Percentiles rank a stretch among this genome's conserved stretches.
Conservation (phyloP, 805 yeast genomes). For the Kuraishia cidri region DNA sequence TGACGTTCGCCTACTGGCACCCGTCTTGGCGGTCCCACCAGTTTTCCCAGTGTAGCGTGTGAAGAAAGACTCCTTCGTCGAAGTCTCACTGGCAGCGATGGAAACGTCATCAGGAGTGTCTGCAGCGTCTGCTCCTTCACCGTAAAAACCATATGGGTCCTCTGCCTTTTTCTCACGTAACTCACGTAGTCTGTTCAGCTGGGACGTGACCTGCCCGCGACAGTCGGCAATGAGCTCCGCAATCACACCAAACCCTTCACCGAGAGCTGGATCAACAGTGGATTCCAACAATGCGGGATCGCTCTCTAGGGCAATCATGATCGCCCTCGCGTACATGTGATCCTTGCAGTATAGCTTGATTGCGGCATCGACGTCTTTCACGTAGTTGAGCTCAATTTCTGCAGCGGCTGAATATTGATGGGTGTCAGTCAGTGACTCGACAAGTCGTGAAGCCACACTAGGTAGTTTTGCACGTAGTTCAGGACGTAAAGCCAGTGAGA, state of each 20-base stretch:
- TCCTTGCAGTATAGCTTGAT: conserved; percentile 65
- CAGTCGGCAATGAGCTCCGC: conserved; percentile 95
- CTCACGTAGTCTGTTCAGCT: conserved; percentile 75
- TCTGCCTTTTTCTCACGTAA: conserved; percentile 72
- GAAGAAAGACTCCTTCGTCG: conserved; percentile 87
- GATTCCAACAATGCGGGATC: conserved; percentile 38
- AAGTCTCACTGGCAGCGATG: conserved; percentile 88
- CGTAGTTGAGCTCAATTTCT: conserved; percentile 53
- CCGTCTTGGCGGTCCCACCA: conserved; percentile 91
- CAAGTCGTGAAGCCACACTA: conserved; percentile 51
- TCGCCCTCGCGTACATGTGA: conserved; percentile 68
- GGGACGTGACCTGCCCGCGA: conserved; percentile 75
- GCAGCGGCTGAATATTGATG: conserved; percentile 80
- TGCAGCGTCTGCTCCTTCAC: conserved; percentile 45
- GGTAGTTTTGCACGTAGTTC: conserved; percentile 27
- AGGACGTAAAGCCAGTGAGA: conserved; percentile 36
- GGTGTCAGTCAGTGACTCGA: conserved; percentile 50
- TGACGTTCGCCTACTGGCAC: conserved; percentile 86
- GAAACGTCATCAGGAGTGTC: conserved; percentile 92
- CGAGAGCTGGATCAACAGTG: conserved; percentile 63
- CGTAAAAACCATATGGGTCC: conserved; percentile 84
- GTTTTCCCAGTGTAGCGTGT: conserved; percentile 97
- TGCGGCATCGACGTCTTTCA: conserved; percentile 54
- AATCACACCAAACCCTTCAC: conserved; percentile 81
- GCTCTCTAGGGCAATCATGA: conserved; percentile 40